phyloP scores from a whole-genome alignment of 129 eudicot species.

The Erigeron canadensis region DNA sequence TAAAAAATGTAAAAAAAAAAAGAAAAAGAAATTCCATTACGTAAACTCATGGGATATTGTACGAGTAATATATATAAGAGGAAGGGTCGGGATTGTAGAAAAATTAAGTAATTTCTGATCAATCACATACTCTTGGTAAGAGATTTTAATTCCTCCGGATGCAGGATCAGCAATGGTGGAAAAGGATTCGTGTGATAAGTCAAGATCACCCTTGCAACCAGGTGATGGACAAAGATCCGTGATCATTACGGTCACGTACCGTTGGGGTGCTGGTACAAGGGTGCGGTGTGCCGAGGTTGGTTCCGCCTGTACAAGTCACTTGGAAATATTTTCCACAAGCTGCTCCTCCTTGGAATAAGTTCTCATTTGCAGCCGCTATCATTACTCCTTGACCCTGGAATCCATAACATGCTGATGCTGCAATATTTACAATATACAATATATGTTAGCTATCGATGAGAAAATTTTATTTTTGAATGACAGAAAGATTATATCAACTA shows the following conservation, averaged over 20 bases:
- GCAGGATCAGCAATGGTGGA: constrained; percentile 13
- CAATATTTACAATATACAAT: background rate
- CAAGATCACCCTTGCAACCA: constrained; percentile 25
- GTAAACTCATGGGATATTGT: too few relatives aligned
- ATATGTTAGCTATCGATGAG: background rate
- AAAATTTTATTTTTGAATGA: too few relatives aligned
- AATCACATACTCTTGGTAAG: background rate
- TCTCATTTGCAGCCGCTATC: constrained; percentile 33
- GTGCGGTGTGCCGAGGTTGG: constrained; percentile 22
- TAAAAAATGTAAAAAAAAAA: too few relatives aligned
- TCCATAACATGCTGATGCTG: constrained; percentile 33
- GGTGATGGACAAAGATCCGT: constrained; percentile 25
- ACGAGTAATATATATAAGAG: too few relatives aligned
- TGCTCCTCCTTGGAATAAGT: constrained; percentile 16
- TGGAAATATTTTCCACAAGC: constrained; percentile 24
- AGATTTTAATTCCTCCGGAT: background rate
- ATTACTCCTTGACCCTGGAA: constrained; percentile 21
- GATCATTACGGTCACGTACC: constrained; percentile 19
- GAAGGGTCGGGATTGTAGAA: too few relatives aligned
- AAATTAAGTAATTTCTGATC: too few relatives aligned
- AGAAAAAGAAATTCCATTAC: too few relatives aligned
- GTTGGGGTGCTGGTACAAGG: constrained; percentile 16
- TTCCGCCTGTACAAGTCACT: constrained; percentile 25
- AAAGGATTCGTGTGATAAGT: constrained; percentile 23
- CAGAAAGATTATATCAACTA: too few relatives aligned